Conservation (phyloP, 2,329 filamentous ascomycete genomes). For the Ceratocystis diversiconidia region DNA sequence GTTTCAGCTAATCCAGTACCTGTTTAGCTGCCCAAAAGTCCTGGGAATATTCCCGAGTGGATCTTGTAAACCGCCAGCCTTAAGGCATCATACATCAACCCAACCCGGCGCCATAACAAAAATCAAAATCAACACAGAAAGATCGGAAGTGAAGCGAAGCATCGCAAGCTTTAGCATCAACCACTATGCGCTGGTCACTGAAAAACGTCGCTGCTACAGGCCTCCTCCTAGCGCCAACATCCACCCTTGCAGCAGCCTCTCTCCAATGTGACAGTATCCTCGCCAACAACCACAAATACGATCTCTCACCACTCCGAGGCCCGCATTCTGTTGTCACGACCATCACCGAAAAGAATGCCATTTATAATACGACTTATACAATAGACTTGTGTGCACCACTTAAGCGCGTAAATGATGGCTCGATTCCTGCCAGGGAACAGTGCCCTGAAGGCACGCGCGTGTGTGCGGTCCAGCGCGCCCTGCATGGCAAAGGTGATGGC, state of each 20-base stretch:
- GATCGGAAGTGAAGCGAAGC: not conserved
- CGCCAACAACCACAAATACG: slow-evolving; percentile 45
- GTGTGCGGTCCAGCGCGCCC: slow-evolving; percentile 55
- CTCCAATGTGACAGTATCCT: slow-evolving; percentile 50
- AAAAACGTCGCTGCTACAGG: not conserved
- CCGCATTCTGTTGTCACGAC: slow-evolving; percentile 54
- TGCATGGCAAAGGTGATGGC: slow-evolving; percentile 31
- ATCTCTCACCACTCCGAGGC: slow-evolving; percentile 49
- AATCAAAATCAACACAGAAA: not conserved
- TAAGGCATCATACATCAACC: not conserved
- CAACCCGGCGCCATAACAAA: not conserved
- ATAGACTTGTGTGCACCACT: slow-evolving; percentile 61
- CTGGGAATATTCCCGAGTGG: not conserved
- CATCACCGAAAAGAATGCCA: slow-evolving; percentile 36
- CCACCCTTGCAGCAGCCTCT: slow-evolving; percentile 29
- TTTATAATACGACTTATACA: slow-evolving; percentile 66
- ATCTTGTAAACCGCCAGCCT: not conserved
- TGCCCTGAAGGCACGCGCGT: slow-evolving; percentile 62
- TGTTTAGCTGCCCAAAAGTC: slow-evolving; percentile 1
- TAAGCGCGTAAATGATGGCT: slow-evolving; percentile 40
- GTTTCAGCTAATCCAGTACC: not conserved
- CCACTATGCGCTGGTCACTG: slow-evolving; percentile 10
- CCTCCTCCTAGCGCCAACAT: slow-evolving; percentile 26
- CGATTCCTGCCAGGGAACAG: slow-evolving; percentile 37
- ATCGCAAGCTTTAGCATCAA: not conserved